Conservation (phyloP, 2,329 filamentous ascomycete species). For the Akanthomyces muscarius region DNA sequence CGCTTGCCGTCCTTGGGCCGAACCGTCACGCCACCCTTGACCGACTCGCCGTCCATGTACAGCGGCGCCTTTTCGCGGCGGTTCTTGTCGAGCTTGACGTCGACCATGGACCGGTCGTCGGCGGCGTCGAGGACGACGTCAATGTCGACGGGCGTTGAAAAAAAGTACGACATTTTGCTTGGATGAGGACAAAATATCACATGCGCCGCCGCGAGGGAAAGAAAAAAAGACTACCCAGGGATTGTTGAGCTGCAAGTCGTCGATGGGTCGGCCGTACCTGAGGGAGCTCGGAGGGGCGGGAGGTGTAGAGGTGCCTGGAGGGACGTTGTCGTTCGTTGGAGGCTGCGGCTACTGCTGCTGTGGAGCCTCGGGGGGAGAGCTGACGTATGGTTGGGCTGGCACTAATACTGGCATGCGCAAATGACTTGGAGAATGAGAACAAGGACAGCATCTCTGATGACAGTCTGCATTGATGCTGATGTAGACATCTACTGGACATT, state of each 20-base stretch:
- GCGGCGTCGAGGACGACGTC: conserved; percentile 95
- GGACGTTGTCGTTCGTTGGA: conserved; percentile 6
- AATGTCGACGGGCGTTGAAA: conserved; percentile 97
- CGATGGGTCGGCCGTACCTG: not conserved
- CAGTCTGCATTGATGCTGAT: not conserved
- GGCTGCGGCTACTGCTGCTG: conserved; percentile 8
- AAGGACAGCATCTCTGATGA: not conserved
- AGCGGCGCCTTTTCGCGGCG: conserved; percentile 93
- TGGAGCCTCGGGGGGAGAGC: conserved; percentile 9
- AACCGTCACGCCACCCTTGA: conserved; percentile 93
- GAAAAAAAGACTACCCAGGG: too few species aligned
- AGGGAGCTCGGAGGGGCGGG: conserved; percentile 8
- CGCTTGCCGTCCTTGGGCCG: conserved; percentile 97
- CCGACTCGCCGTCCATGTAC: conserved; percentile 97
- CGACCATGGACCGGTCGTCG: conserved; percentile 91
- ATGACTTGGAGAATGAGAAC: not conserved
- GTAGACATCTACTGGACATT: not conserved
- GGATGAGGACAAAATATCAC: not conserved
- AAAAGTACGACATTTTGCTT: conserved; percentile 84
- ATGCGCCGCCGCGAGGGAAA: not conserved
- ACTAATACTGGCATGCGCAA: not conserved
- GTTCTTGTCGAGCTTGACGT: conserved; percentile 98
- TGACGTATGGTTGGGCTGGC: conserved; percentile 15
- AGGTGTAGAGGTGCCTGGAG: conserved; percentile 1
- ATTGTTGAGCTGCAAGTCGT: not conserved